Base-by-base conservation (phyloP, 371 early-diverging fungal species). In the Syncephalastrum monosporum region DNA sequence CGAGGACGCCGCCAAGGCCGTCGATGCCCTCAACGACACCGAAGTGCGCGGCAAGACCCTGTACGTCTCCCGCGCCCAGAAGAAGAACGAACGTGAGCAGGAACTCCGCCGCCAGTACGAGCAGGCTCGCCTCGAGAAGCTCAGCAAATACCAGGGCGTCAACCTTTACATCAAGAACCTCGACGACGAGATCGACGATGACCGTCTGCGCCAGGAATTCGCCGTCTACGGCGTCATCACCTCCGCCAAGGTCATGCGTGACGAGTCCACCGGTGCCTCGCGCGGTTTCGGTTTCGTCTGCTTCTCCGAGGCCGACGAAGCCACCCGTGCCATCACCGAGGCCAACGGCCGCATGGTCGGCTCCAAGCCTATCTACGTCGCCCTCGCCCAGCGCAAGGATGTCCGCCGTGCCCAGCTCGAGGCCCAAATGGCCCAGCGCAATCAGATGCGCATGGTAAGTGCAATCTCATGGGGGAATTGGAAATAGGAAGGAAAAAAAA, bases 121-220 rank as follows among this genome's bases (percentile, higher is more conserved):
- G 69, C 82, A 83, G 66, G 78, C 86, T 51, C 84, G 90, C 58
- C 77, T 86, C 59, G 95, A 95, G 74, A 88, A 89, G 79, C 68
- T 91, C 49, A 86, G 80, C 83, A 93, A 93, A 79, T 93, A 86
- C 78, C 94, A 94, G 77, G 92, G 93, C 63, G 93, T 90, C 68
- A 94, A 94, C 79, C 75, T 94, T 57, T 94, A 93, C 74, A 79
- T 94, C 71, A 94, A 94, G 84, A 94, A 94, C 83, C 73, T 95
- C 54, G 95, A 94, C 65, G 95, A 93, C 58, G 76, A 83, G 48
- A 73, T 94, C 45, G 89, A 91, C 60, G 95, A 95, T 69, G 92
- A 91, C 59, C 79, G 75, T 61, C 84, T 95, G 25, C 84, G 92
- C 49, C 83, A 89, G 65, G 94, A 91, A 77, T 95, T 95, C 67